Evolutionary conservation across 2,329 filamentous ascomycete species (phyloP), one percentile per base, ranked within the genome.

Genomic region (Beauveria asiatica): DNA sequence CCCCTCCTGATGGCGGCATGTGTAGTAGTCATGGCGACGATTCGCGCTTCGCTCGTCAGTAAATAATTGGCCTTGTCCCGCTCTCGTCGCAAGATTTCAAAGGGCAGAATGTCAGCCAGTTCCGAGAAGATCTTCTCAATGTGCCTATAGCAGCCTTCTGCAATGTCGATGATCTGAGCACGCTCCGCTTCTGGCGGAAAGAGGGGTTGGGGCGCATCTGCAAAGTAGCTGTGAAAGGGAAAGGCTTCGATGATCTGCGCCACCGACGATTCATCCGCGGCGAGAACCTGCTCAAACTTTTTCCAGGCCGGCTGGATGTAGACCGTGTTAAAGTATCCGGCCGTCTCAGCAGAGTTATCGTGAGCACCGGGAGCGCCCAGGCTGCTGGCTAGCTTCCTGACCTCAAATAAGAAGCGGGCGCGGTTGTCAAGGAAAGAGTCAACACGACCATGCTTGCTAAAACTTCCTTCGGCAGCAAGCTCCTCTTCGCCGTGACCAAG

Each of bases 1-100:
- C 90, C 86, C 64, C 93, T 82, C 63, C 92, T 86, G 82, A 99
- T 99, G 1, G 94, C 94, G 5, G 94, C 95, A 73, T 99, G 94
- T 0, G 95, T 99, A 4, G 92, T 95, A 19, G 94, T 99, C 95
- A 99, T 99, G 61, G 94, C 95, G 65, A 99, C 88, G 64, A 99
- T 94, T 41, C 94, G 87, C n/a, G 95, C 95, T 74, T 97, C 93
- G 68, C 92, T 97, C 6, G 92, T 88, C 39, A 99, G 83, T 6
- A 99, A 84, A 69, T 99, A 99, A 72, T 97, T 97, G 56, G 92
- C 89, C 76, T 95, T 97, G 71, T 99, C 94, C 41, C 89, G 86
- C 64, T 92, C 89, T 59, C 88, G 87, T 56, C 92, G 86, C 60
- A 99, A 76, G 55, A 99, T 92, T 75, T 99, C 94, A 69, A 99